These are phyloP conservation scores for Staphylotrichum longicolle DNA, from an alignment of 495 filamentous ascomycete species.

Conservation along the genomic window DNA sequence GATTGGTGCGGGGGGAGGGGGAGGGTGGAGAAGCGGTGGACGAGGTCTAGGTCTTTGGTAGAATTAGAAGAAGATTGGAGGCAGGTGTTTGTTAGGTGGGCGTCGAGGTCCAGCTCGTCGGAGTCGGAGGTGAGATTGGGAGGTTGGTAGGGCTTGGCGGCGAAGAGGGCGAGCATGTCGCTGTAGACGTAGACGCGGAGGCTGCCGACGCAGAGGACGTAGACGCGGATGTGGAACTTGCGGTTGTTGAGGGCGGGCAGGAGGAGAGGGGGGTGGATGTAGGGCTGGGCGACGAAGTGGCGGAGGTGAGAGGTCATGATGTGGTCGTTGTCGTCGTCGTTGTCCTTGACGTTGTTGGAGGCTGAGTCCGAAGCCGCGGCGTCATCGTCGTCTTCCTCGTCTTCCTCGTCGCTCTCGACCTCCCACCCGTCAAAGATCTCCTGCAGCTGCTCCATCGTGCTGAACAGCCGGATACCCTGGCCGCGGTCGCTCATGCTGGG, in stretches of 20 bases:
- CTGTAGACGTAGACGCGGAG: slow-evolving; percentile 83
- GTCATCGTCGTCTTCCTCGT: slow-evolving; percentile 40
- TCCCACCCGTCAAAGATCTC: slow-evolving; percentile 90
- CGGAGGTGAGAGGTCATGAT: slow-evolving; percentile 88
- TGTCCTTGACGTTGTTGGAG: slow-evolving; percentile 10
- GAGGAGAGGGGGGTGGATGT: slow-evolving; percentile 85
- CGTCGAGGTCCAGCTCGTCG: slow-evolving; percentile 56
- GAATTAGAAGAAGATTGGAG: slow-evolving; percentile 58
- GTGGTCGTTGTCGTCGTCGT: slow-evolving; percentile 39
- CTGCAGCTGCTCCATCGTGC: slow-evolving; percentile 72
- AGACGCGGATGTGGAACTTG: slow-evolving; percentile 94
- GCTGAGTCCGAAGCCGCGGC: slow-evolving; percentile 13
- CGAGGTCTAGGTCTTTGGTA: slow-evolving; percentile 35
- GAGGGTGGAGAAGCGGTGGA: slow-evolving; percentile 69
- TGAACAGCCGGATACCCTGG: slow-evolving; percentile 87
- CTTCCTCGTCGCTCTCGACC: slow-evolving; percentile 60
- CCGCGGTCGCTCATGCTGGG: slow-evolving; percentile 96
- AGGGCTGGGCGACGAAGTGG: slow-evolving; percentile 95
- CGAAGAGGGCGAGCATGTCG: slow-evolving; percentile 90
- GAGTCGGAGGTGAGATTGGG: slow-evolving; percentile 35
- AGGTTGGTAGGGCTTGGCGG: slow-evolving; percentile 60
- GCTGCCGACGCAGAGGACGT: slow-evolving; percentile 76
- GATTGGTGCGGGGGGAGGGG: slow-evolving; percentile 30
- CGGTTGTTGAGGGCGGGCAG: slow-evolving; percentile 58
- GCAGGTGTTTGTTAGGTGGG: slow-evolving; percentile 94